Evolutionary conservation across 2,329 filamentous ascomycete species (phyloP).

Genomic region (Sclerotinia glacialis): DNA sequence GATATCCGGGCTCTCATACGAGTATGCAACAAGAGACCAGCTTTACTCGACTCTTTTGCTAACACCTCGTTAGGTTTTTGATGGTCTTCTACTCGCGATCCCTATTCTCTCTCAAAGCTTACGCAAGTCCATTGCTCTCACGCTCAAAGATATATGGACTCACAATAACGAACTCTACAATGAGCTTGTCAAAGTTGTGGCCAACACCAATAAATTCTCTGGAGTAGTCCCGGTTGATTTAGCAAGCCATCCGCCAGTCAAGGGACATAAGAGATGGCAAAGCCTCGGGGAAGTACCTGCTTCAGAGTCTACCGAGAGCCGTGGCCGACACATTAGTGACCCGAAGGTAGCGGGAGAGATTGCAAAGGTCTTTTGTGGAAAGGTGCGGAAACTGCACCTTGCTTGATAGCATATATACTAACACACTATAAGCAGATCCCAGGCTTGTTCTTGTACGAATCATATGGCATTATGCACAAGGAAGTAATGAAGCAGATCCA

Average conservation of each 20-base stretch:
- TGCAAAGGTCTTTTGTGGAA: conserved; percentile 58
- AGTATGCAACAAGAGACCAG: conserved; percentile 53
- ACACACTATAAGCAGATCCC: conserved; percentile 56
- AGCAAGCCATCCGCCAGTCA: conserved; percentile 14
- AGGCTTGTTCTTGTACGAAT: conserved; percentile 82
- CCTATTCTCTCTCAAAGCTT: conserved; percentile 62
- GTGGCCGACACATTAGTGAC: conserved; percentile 51
- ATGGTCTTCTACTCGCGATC: conserved; percentile 70
- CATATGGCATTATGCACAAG: conserved; percentile 88
- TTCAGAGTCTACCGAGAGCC: conserved; percentile 42
- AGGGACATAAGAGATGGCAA: conserved; percentile 47
- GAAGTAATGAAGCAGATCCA: conserved; percentile 77
- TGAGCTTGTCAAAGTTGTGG: conserved; percentile 68
- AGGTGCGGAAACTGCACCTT: conserved; percentile 43
- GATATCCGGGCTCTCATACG: conserved; percentile 85
- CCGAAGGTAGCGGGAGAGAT: conserved; percentile 59
- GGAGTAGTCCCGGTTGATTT: conserved; percentile 42
- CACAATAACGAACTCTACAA: conserved; percentile 79
- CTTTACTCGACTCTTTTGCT: conserved; percentile 69
- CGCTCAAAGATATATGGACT: conserved; percentile 74
- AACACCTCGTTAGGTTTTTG: conserved; percentile 59
- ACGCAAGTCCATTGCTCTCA: conserved; percentile 72
- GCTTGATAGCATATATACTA: background rate
- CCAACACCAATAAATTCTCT: conserved; percentile 60
- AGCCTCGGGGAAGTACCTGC: conserved; percentile 42